Conservation (phyloP, 768 basidiomycete genomes). For the Calvatia gigantea region DNA sequence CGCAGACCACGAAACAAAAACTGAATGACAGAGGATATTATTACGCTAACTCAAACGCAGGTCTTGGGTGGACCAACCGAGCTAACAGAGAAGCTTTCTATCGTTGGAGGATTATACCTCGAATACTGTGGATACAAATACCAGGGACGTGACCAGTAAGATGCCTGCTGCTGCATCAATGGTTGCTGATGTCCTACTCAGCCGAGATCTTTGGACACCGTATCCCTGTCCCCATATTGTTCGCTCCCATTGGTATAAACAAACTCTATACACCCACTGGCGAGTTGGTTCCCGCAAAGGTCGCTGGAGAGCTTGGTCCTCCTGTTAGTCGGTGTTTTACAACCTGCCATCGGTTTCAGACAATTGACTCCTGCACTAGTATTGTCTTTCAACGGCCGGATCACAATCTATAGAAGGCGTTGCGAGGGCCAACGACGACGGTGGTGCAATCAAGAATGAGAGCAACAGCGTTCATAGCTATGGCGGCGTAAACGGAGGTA, state of each 20-base stretch:
- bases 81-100: constrained; percentile 24
- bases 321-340: constrained; percentile 9
- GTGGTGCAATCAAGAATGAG: constrained; percentile 32
- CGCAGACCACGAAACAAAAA: constrained; percentile 18
- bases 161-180: neutral
- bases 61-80: neutral
- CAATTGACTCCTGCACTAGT: constrained; percentile 25
- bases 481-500: constrained; percentile 23
- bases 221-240: constrained; percentile 48
- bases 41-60: constrained; percentile 28
- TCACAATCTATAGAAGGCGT: constrained; percentile 51
- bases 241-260: constrained; percentile 58
- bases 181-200: constrained; percentile 9
- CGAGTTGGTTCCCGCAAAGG: constrained; percentile 37
- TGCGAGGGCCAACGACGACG: constrained; percentile 41
- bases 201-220: constrained; percentile 43
- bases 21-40: constrained; percentile 42
- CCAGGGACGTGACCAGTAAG: constrained; percentile 43
- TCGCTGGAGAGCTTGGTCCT: constrained; percentile 43
- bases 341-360: neutral
- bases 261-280: constrained; percentile 42
- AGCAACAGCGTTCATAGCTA: constrained; percentile 31
- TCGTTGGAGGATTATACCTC: constrained; percentile 52
- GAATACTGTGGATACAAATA: constrained; percentile 47
- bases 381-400: constrained; percentile 48